phyloP scores from a whole-genome alignment of 306 rosid species.

The Amphicarpaea edgeworthii region DNA sequence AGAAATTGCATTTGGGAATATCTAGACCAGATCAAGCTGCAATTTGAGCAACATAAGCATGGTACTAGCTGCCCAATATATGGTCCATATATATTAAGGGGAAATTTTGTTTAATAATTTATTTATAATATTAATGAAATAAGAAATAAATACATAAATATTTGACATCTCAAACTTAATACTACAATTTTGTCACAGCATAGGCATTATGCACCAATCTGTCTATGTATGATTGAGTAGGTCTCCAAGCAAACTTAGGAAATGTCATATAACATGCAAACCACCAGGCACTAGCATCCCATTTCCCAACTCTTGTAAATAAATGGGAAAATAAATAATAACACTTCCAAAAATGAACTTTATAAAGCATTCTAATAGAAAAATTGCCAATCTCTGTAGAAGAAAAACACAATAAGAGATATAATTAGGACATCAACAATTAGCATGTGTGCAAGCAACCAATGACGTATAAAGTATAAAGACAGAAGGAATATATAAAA shows the following conservation, averaged over 20 bases:
- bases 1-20: background rate
- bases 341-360: background rate
- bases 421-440: constrained; percentile 20
- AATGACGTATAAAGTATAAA: background rate
- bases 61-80: background rate
- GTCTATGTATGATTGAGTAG: background rate
- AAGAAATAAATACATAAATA: background rate
- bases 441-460: constrained; percentile 18
- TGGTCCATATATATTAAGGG: background rate
- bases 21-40: background rate
- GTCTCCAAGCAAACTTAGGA: constrained; percentile 18
- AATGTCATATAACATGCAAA: constrained; percentile 14
- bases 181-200: background rate
- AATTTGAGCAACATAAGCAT: constrained; percentile 10
- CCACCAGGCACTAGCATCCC: constrained; percentile 18
- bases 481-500: background rate
- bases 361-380: constrained; percentile 38
- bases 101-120: constrained; percentile 12
- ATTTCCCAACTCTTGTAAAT: constrained; percentile 3
- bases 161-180: constrained; percentile 2
- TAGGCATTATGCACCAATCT: constrained; percentile 2
- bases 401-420: constrained; percentile 15
- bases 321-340: background rate
- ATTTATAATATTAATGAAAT: background rate
- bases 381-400: background rate